Evolutionary conservation across 2,329 filamentous ascomycete genomes (phyloP), one percentile per base, ranked within the genome.

Genomic region (Neonectria neomacrospora): DNA sequence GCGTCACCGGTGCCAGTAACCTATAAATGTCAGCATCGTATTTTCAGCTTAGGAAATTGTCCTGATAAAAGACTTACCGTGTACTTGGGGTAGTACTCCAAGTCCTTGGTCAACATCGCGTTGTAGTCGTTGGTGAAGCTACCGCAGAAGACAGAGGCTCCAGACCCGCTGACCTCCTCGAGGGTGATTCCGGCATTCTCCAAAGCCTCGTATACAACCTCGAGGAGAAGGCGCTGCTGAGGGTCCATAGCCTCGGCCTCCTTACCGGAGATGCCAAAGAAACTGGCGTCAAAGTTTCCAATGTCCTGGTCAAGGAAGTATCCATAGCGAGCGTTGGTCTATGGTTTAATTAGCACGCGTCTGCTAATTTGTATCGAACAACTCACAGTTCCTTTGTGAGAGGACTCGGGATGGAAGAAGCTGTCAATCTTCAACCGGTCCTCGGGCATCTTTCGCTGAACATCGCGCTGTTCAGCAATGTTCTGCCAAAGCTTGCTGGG

Each of bases 341-440:
- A 41, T 10, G 22, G 6, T 23, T 8, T 4, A 7, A n/a, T 61
- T 30, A 61, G 52, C n/a, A 32, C 5, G 11, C n/a, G 26, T 8
- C 14, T n/a, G 22, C 34, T 26, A 14, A 12, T 12, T 39, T 3
- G 3, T 9, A 22, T 11, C 14, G 7, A 20, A 32, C 9, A 12
- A 52, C 59, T 47, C 54, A 62, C 59, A 14, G 58, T 74, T 54
- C 63, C 64, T 50, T 70, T 68, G 55, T 72, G 69, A 16, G 65
- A 62, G 18, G 63, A 52, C 44, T 72, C 70, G 1, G 80, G 77
- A 53, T 81, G 78, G 62, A 80, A 76, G 66, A 80, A 75, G 54
- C 60, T 77, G 65, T 72, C 77, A 68, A 76, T 78, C 67, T 82
- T 82, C 75, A 85, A 84, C 34, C 84, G 76, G 58, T 81, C 77